Conservation (phyloP, 208 protist species). For the Leishmania guyanensis region DNA sequence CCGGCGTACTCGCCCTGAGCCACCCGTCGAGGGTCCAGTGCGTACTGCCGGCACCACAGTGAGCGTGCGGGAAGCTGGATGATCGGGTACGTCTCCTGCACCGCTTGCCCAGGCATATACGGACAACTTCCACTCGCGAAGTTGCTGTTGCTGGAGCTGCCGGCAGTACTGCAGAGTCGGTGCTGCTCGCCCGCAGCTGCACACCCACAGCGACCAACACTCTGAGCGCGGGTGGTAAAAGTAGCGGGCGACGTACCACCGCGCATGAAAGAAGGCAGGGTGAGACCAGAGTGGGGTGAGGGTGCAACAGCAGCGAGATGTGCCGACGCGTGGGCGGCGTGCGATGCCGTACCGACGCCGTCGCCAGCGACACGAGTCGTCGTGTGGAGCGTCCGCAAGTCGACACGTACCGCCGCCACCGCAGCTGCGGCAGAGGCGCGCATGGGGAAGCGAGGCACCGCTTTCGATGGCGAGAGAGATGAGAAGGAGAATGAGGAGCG, state of each 20-base stretch:
- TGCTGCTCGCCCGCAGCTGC: constrained; percentile 4
- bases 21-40: constrained; percentile 43
- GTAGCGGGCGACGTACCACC: not conserved
- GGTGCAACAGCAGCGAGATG: not conserved
- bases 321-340: no score
- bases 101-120: constrained; percentile 16
- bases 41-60: constrained; percentile 75
- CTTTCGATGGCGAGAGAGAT: not conserved
- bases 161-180: constrained; percentile 3
- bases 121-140: constrained; percentile 14
- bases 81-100: constrained; percentile 59
- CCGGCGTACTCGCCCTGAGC: constrained; percentile 52
- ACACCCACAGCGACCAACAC: not conserved
- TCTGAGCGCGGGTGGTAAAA: not conserved
- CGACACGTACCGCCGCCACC: not conserved
- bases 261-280: not conserved
- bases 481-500: not conserved
- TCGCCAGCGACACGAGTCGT: no score
- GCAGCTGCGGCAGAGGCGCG: not conserved
- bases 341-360: no score
- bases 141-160: not conserved
- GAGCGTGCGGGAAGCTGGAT: constrained; percentile 85
- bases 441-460: not conserved
- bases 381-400: not conserved
- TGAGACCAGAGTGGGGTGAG: not conserved